These are phyloP conservation scores for Thermoascus crustaceus DNA, from an alignment of 2,329 filamentous ascomycete species.

Conservation along the genomic window DNA sequence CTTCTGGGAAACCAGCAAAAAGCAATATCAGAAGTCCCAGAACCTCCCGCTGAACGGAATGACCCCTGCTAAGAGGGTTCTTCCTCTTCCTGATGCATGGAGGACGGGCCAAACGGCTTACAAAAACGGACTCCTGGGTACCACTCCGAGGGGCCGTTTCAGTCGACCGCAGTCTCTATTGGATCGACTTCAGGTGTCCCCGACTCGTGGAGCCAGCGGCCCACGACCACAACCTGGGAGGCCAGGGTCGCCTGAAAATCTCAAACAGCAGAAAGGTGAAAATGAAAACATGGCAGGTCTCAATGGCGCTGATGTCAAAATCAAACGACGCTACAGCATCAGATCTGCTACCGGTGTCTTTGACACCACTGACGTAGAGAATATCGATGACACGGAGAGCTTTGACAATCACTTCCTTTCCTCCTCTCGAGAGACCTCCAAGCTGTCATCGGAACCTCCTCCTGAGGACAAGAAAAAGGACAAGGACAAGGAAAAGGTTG, in stretches of 20 bases:
- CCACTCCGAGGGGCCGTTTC: slow-evolving; percentile 30
- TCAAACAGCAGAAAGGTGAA: slow-evolving; percentile 12
- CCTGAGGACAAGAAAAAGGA: slow-evolving; percentile 9
- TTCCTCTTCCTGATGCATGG: background rate
- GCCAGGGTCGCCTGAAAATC: slow-evolving; percentile 13
- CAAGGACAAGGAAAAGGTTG: slow-evolving; percentile 3
- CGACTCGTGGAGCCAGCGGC: slow-evolving; percentile 25
- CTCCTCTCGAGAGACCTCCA: background rate
- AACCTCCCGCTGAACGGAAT: too few relatives aligned
- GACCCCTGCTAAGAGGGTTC: too few relatives aligned
- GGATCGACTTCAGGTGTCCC: slow-evolving; percentile 30
- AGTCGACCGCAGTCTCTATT: slow-evolving; percentile 33
- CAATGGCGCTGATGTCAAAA: too few relatives aligned
- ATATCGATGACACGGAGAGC: slow-evolving; percentile 14
- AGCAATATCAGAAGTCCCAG: slow-evolving; percentile 18
- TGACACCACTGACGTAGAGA: slow-evolving; percentile 25
- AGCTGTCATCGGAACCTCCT: background rate
- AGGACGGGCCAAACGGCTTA: slow-evolving; percentile 16
- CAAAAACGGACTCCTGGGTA: slow-evolving; percentile 17
- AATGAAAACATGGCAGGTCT: too few relatives aligned
- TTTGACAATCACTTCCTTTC: slow-evolving; percentile 1
- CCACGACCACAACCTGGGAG: slow-evolving; percentile 19
- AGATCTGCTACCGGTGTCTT: slow-evolving; percentile 23
- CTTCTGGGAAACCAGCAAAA: slow-evolving; percentile 16
- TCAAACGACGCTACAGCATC: slow-evolving; percentile 16